A percentile compares a stretch with the other conserved stretches of the same genome.
Evolutionary conservation across 495 filamentous ascomycete genomes (phyloP).

Genomic region (Annulohypoxylon maeteangense): DNA sequence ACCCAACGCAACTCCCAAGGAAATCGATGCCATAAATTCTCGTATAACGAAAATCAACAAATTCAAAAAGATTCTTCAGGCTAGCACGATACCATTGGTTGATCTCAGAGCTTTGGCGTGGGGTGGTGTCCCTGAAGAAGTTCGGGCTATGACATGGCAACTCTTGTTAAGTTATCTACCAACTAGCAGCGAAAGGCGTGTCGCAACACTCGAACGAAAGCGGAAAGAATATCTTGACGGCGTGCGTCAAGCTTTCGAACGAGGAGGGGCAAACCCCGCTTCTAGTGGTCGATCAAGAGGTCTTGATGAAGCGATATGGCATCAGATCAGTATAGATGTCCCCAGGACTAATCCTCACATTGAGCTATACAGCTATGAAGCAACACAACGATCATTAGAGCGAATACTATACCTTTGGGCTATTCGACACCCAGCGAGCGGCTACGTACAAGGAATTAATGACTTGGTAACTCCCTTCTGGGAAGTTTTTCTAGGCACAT

Average conservation of each 20-base stretch:
- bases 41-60: constrained; percentile 96
- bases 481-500: constrained; percentile 93
- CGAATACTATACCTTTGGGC: constrained; percentile 98
- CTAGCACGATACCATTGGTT: constrained; percentile 83
- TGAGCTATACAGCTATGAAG: constrained; percentile 92
- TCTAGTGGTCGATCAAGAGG: constrained; percentile 70
- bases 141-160: constrained; percentile 98
- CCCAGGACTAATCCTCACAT: constrained; percentile 97
- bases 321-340: constrained; percentile 98
- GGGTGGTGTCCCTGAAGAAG: constrained; percentile 93
- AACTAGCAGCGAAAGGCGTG: constrained; percentile 89
- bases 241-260: constrained; percentile 92
- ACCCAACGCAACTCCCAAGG: constrained; percentile 79
- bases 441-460: constrained; percentile 98
- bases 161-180: constrained; percentile 94
- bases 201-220: constrained; percentile 91
- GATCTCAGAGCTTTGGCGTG: constrained; percentile 88
- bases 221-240: constrained; percentile 97
- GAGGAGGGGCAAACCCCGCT: constrained; percentile 57
- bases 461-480: constrained; percentile 98
- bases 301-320: constrained; percentile 95
- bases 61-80: constrained; percentile 94
- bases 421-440: constrained; percentile 94
- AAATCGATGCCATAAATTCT: constrained; percentile 85
- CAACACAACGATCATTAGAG: constrained; percentile 92